Evolutionary conservation across 1,284 basidiomycete species (phyloP), one percentile per base, ranked within the genome.

Genomic region (Puccinia hordei): DNA sequence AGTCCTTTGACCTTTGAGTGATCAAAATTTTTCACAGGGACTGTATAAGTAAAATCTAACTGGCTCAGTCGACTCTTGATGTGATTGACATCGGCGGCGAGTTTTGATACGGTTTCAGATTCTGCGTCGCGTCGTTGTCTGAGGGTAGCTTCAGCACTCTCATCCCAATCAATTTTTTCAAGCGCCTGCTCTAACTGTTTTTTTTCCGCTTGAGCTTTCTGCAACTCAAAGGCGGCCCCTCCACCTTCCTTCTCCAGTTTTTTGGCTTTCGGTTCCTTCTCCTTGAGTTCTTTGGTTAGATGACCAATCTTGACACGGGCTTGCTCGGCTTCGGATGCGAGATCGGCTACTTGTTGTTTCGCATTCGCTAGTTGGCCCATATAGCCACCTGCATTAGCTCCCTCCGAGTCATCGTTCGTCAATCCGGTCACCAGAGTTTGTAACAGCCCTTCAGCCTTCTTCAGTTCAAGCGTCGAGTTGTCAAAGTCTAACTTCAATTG

Each of bases 351-450:
- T 12, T 90, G 90, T 1, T 90, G 90, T 82, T 91, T 90, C 0
- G 95, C 93, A n/a, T 93, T 91, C 1, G 95, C 93, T 35, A 99
- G 89, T 85, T 98, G 95, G 38, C 95, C 97, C 90, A 98, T 92
- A 86, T 98, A 99, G 0, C 95, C 95, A 13, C 95, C 95, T 12
- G 94, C 92, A 10, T 82, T 83, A 38, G 85, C 85, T 4, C 90
- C 89, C 55, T 87, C 87, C 13, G 84, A 85, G 63, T 85, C 85
- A 9, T 90, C 90, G 0, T 89, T 88, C 0, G 92, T 92, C 24
- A 99, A 90, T 68, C 97, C 97, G 0, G 96, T 99, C 59, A 96
- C 89, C 13, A 99, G 90, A 0, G 93, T 95, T 86, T 98, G 96
- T 0, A 99, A 89, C n/a, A 99, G 91, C 84, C 95, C 94, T 85